Base-by-base conservation (phyloP, 202 grass and related monocot genomes). In the Elaeis oleifera region DNA sequence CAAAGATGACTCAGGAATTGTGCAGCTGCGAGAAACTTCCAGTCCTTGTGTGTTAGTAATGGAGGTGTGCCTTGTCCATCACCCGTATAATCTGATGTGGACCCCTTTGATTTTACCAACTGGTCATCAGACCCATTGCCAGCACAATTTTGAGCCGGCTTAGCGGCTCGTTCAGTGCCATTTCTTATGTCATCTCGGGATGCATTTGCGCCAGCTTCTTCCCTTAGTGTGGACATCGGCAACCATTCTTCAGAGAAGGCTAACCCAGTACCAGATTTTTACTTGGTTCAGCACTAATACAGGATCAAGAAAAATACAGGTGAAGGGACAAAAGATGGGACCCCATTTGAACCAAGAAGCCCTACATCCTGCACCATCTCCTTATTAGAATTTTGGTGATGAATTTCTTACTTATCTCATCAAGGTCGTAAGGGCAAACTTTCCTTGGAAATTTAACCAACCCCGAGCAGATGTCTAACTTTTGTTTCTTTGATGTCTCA, bases 331-430 rank as follows among this genome's bases (percentile, higher is more conserved):
- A 89, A 97, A 74, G 82, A 81, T n/a, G 84, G 92, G 67, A 83
- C 44, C 58, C 92, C 92, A 61, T 91, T 89, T 15, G 77, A 81
- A 24, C 77, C 82, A 74, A 86, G 78, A 60, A 97, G 82, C 58
- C 92, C 92, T 50, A 97, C 89, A 54, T 91, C 76, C 68, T 86
- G 77, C 51, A 91, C 77, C 8, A 64, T 70, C 59, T 97, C 92
- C 79, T 84, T 89, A 60, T 83, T 91, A 50, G 84, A 89, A 80
- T 86, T 81, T 78, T 89, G 56, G 76, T 81, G 21, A 77, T 31
- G 64, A 97, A 89, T 20, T 77, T 81, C 68, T 77, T 91, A 68
- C 87, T 83, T 18, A 97, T 91, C 58, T 89, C 79, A 53, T 89
- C 79, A 31, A 97, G 75, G 68, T 97, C 84, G 60, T 79, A 86